Conservation (phyloP, 2,329 filamentous ascomycete genomes). For the Aureobasidium sp. region DNA sequence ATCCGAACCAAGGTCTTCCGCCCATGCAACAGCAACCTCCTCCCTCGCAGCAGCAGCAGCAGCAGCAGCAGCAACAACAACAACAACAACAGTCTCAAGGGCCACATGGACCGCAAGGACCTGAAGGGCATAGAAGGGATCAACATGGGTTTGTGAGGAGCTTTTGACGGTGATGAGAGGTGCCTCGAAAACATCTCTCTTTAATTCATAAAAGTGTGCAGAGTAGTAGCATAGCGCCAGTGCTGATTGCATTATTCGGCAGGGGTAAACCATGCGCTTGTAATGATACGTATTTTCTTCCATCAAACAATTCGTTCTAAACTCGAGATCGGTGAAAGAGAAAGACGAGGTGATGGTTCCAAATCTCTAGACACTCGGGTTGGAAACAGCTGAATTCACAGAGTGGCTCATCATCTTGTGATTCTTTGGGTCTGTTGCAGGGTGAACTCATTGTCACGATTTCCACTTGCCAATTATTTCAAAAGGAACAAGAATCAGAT, state of each 20-base stretch:
- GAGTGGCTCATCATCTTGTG: too few species aligned
- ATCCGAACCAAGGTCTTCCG: neutral
- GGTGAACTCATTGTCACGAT: too few species aligned
- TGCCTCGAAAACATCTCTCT: constrained; percentile 1
- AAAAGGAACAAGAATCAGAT: too few species aligned
- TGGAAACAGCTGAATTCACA: too few species aligned
- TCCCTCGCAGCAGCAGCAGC: neutral
- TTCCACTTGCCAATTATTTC: too few species aligned
- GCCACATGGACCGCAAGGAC: neutral
- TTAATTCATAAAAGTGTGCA: neutral
- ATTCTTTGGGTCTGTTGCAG: too few species aligned
- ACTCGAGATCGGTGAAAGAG: too few species aligned
- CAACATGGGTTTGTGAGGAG: constrained; percentile 12
- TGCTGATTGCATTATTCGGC: neutral
- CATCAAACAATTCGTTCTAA: too few species aligned
- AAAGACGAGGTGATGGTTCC: too few species aligned
- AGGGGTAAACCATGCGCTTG: too few species aligned
- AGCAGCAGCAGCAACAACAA: neutral
- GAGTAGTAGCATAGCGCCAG: neutral
- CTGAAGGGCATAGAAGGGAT: constrained; percentile 3
- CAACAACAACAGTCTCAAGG: neutral
- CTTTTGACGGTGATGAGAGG: constrained; percentile 13
- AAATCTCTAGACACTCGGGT: too few species aligned
- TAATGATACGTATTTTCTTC: too few species aligned
- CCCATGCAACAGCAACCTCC: neutral